phyloP scores from a whole-genome alignment of 106 monocot species.

The Dioscorea zingiberensis region DNA sequence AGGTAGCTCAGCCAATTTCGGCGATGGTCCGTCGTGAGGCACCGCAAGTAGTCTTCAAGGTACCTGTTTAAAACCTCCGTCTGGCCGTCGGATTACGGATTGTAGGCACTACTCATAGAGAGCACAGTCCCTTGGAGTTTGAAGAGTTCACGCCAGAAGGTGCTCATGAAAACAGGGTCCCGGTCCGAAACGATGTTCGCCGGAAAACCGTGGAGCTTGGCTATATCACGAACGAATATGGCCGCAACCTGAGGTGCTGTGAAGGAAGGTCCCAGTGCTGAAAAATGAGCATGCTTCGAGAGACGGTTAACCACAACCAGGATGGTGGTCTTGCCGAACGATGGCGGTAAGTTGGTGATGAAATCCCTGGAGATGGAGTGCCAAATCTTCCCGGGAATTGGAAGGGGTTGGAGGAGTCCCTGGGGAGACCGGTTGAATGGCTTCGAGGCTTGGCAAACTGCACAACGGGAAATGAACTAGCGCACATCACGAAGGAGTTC shows the following conservation, averaged over 20 bases:
- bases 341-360: background rate
- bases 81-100: background rate
- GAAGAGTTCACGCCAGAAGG: background rate
- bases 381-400: background rate
- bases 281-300: background rate
- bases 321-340: background rate
- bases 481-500: background rate
- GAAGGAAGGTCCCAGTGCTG: background rate
- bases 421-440: background rate
- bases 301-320: background rate
- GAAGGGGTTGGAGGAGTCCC: background rate
- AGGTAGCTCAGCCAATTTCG: too few species aligned
- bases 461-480: background rate
- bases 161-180: background rate
- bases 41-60: background rate
- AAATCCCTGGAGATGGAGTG: background rate
- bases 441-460: background rate
- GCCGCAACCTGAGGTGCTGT: background rate
- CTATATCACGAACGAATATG: background rate
- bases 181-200: background rate
- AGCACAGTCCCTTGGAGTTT: background rate
- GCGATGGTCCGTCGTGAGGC: background rate
- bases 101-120: background rate
- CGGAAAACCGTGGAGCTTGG: background rate
- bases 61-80: background rate